These are phyloP conservation scores for Cucurbitaria berberidis DNA, from an alignment of 2,329 filamentous ascomycete species.

Conservation along the genomic window DNA sequence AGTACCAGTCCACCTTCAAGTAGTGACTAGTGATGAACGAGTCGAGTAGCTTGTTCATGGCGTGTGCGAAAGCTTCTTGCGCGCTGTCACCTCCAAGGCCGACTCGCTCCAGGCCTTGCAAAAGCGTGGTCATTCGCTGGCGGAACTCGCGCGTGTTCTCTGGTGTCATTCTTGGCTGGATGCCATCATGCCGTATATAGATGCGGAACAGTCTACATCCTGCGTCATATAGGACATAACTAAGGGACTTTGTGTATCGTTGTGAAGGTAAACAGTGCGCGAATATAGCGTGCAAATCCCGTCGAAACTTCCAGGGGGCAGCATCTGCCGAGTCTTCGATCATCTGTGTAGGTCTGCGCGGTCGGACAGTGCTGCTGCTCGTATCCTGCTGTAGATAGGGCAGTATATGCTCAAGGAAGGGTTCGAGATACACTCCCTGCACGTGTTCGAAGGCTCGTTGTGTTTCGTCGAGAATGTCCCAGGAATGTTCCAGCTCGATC, in stretches of 20 bases:
- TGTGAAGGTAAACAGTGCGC: conserved; percentile 64
- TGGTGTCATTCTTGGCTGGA: conserved; percentile 21
- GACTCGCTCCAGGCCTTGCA: conserved; percentile 66
- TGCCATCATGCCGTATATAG: conserved; percentile 34
- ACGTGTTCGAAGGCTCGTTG: conserved; percentile 45
- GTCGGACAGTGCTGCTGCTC: conserved; percentile 33
- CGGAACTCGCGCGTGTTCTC: conserved; percentile 47
- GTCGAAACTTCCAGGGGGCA: conserved; percentile 57
- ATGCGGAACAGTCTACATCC: conserved; percentile 56
- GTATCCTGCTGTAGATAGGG: conserved; percentile 35
- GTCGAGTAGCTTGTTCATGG: conserved; percentile 70
- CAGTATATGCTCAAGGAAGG: conserved; percentile 43
- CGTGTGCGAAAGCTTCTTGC: conserved; percentile 73
- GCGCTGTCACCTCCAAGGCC: conserved; percentile 73
- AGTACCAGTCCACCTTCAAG: conserved; percentile 64
- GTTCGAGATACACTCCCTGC: conserved; percentile 47
- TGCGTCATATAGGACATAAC: conserved; percentile 61
- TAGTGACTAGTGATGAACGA: conserved; percentile 68
- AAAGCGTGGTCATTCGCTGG: conserved; percentile 61
- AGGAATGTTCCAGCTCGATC: conserved; percentile 33
- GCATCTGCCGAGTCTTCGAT: conserved; percentile 24
- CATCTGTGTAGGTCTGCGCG: conserved; percentile 49
- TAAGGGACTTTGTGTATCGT: conserved; percentile 61
- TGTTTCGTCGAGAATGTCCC: conserved; percentile 45
- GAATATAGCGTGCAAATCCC: conserved; percentile 69